Evolutionary conservation across 176 grass and related monocot species (phyloP), one percentile per base, ranked within the genome.

Genomic region (Microstegium vimineum): DNA sequence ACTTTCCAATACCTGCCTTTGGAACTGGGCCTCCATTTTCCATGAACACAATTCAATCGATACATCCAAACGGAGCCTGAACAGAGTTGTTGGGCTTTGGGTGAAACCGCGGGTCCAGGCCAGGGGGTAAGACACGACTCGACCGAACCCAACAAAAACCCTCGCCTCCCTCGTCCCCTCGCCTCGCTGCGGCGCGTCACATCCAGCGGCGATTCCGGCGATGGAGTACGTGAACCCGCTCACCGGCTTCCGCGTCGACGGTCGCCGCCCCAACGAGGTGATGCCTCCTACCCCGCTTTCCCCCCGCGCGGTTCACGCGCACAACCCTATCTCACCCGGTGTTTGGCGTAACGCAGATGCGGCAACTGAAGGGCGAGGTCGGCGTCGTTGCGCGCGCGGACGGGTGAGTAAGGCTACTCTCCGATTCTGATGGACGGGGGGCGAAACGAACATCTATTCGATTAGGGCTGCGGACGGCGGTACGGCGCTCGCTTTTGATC

Each of bases 231-330:
- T 93, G 34, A 89, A 93, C 83, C 62, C 90, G 3, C 90, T 97
- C 72, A 97, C 94, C 12, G 92, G 94, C 25, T 90, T 97, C 83
- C 90, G 94, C 69, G 80, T 97, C 69, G 94, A 94, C 17, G 92
- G 94, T 0, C 92, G 94, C 56, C 94, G 90, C 72, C 92, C 92
- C 62, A 97, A 86, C 69, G 94, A 97, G 81, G 94, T 92, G 56
- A 61, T 2, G 59, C 69, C 18, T 54, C 32, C 33, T 52, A 20
- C 46, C 0, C 33, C 68, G n/a, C 14, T 65, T 62, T 60, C 22
- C 1, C 45, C 49, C n/a, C 25, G 31, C 17, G 37, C 0, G 41
- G 22, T 84, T 71, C 32, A 23, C 5, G 11, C 17, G 22, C 31
- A 11, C 60, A 66, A 3, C 28, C 59, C 75, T 10, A 32, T 22